phyloP scores from a whole-genome alignment of 148 eudicot species.

The Diospyros lotus region DNA sequence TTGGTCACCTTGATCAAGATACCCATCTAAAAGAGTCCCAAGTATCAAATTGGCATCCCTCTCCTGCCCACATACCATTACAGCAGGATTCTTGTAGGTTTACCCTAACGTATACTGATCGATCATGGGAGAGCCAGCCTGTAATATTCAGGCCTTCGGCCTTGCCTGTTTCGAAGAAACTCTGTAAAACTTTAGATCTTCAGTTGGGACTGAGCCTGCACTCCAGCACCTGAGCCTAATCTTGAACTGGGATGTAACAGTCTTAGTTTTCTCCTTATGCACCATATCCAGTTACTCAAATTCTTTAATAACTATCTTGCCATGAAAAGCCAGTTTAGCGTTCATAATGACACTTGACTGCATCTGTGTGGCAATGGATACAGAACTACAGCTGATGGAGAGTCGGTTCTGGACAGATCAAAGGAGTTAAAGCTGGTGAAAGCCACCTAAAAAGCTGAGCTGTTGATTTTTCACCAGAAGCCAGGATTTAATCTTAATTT shows the following conservation, averaged over 20 bases:
- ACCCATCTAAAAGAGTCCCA: slow-evolving; percentile 4
- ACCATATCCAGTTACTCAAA: not conserved
- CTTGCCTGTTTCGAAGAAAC: slow-evolving; percentile 27
- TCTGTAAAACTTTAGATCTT: slow-evolving; percentile 51
- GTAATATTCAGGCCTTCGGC: slow-evolving; percentile 21
- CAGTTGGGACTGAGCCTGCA: slow-evolving; percentile 53
- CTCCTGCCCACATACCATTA: slow-evolving; percentile 8
- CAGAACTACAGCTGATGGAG: too few species aligned
- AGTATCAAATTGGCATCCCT: slow-evolving; percentile 8
- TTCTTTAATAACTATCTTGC: not conserved
- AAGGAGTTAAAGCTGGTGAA: too few species aligned
- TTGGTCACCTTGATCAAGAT: slow-evolving; percentile 30
- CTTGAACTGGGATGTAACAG: slow-evolving; percentile 9
- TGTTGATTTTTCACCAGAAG: too few species aligned
- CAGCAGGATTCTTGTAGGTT: slow-evolving; percentile 25
- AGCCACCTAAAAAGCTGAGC: too few species aligned
- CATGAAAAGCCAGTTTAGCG: too few species aligned
- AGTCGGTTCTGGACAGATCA: too few species aligned
- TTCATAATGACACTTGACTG: too few species aligned
- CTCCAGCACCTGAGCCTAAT: not conserved
- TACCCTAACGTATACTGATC: slow-evolving; percentile 49
- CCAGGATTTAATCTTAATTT: too few species aligned
- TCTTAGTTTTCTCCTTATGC: too few species aligned
- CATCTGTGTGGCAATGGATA: too few species aligned
- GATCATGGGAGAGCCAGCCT: slow-evolving; percentile 16